Base-by-base conservation (phyloP, 352 stramenopile species). In the Hyaloperonospora brassicae region DNA sequence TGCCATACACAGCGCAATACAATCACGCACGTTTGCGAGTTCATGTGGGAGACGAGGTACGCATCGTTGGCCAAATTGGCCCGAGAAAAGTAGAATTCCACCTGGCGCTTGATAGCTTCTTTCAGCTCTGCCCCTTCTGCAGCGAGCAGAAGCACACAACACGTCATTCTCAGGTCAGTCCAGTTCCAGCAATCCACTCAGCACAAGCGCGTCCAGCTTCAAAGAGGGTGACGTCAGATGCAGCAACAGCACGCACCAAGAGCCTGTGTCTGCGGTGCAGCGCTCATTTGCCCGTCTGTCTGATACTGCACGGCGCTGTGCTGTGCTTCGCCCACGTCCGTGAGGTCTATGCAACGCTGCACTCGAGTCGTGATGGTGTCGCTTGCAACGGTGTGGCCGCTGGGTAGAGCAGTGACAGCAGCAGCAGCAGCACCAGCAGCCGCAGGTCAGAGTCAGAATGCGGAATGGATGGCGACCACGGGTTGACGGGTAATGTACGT, bases 21-120 rank as follows among this genome's bases (percentile, higher is more conserved):
- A 47, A 47, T 6, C n/a, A 66, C 69, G 55, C 66, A 92, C 84
- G 93, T 91, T 64, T 92, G 83, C 57, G 82, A 87, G 68, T 93
- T 87, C 84, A 95, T 95, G 51, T 95, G 81, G 51, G 82, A 90
- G 21, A 95, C 83, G 41, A 95, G 73, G 67, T 86, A 95, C 47
- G 80, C 76, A 52, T 95, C 84, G 50, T 86, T 95, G 47, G 78
- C 70, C 21, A 96, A 57, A 53, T 96, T 97, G 53, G 69, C 65
- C 42, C 76, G 82, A 34, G 86, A 96, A 56, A 97, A 95, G 71
- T 96, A 97, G 68, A 95, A 96, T 64, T 96, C 88, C 41, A 96
- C 79, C 61, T 96, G 86, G 59, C 68, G 68, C 62, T 90, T 87
- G 57, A 95, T 80, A 17, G 82, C 80, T 25, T 86, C 60, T 61